Percentiles rank a stretch among this genome's conserved stretches.
Evolutionary conservation across 169 alveolate species (phyloP).

Genomic region (Besnoitia besnoiti): DNA sequence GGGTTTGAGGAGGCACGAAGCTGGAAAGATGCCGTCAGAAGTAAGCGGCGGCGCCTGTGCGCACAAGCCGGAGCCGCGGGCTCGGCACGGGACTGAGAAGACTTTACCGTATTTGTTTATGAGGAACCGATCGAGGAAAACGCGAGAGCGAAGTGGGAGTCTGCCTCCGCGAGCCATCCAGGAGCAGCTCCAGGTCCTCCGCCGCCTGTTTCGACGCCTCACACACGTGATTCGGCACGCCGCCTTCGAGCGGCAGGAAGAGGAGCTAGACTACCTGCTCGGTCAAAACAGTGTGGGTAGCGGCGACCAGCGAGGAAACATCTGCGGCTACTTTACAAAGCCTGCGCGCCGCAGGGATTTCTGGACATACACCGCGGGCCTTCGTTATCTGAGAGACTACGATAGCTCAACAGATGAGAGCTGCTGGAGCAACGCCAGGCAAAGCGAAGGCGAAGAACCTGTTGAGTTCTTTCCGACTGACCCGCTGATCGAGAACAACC

Average conservation of each 20-base stretch:
- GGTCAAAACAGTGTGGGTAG: not conserved
- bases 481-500: too few species aligned
- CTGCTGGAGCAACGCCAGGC: too few species aligned
- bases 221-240: not conserved
- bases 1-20: too few species aligned
- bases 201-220: not conserved
- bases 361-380: too few species aligned
- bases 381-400: too few species aligned
- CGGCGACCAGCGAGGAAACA: not conserved
- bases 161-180: not conserved
- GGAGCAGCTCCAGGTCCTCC: not conserved
- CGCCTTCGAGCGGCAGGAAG: not conserved
- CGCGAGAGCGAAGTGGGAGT: not conserved
- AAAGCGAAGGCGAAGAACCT: too few species aligned
- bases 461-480: too few species aligned
- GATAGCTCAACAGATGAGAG: too few species aligned
- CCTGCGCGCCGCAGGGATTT: not conserved
- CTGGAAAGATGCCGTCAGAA: too few species aligned
- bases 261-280: not conserved
- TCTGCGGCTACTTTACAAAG: not conserved
- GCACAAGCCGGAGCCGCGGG: too few species aligned
- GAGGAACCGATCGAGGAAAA: not conserved
- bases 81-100: not conserved
- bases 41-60: too few species aligned
- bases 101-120: not conserved